phyloP scores from a whole-genome alignment of 1,284 basidiomycete species.

The Papiliotrema flavescens region DNA sequence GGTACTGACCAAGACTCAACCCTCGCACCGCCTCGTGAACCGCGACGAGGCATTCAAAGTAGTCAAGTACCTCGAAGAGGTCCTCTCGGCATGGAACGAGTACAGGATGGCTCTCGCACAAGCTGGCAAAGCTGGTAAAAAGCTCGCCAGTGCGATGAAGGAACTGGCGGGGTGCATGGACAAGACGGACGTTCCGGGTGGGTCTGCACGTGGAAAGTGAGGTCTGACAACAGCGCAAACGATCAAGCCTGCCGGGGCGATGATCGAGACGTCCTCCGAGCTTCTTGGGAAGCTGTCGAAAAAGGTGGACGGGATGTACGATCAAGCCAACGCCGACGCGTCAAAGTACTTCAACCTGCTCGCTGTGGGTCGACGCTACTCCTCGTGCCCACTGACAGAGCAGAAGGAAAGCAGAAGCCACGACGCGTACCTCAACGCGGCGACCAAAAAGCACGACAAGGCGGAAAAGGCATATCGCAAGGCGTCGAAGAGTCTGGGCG shows the following conservation, averaged over 20 bases:
- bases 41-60: constrained; percentile 23
- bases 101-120: constrained; percentile 13
- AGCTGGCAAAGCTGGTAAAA: constrained; percentile 16
- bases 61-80: constrained; percentile 21
- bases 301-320: constrained; percentile 24
- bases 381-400: background rate
- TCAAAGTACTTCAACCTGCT: constrained; percentile 26
- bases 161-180: constrained; percentile 20
- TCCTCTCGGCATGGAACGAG: constrained; percentile 28
- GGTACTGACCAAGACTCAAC: background rate
- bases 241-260: constrained; percentile 17
- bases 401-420: constrained; percentile 28
- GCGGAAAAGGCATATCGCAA: constrained; percentile 32
- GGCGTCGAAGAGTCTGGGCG: constrained; percentile 20
- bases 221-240: constrained; percentile 18
- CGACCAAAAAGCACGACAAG: constrained; percentile 25
- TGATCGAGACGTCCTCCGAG: constrained; percentile 17
- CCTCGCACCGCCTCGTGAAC: constrained; percentile 3
- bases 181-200: constrained; percentile 20
- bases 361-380: constrained; percentile 13
- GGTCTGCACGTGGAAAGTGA: background rate
- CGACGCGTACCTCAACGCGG: constrained; percentile 22
- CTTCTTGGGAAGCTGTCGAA: constrained; percentile 18
- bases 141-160: constrained; percentile 19
- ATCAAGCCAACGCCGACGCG: constrained; percentile 22